Evolutionary conservation across 1,284 basidiomycete genomes (phyloP), one percentile per base, ranked within the genome.

Genomic region (Omphalotus olearius): DNA sequence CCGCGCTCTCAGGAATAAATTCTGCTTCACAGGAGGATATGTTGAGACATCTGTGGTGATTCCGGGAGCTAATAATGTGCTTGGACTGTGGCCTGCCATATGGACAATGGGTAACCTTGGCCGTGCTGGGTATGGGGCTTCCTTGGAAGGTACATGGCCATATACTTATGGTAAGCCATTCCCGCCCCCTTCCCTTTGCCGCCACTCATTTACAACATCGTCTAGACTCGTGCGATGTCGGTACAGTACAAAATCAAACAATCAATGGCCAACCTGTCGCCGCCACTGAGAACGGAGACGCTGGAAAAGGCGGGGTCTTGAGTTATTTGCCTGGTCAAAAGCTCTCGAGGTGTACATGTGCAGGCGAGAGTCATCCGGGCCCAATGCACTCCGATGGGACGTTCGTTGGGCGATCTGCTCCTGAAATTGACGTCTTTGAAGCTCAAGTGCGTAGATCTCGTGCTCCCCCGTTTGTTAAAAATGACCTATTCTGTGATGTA

Each of bases 401-500:
- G 1, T 85, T 71, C 56, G 76, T 80, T 0, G 85, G 82, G 3
- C 65, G 84, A 38, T 68, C 74, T 0, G 79, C 82, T 1, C 82
- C 82, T 0, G 83, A 86, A 60, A 83, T 86, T 55, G 82, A 85
- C 61, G 68, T 83, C 47, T 72, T 84, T 55, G 82, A 83, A 64
- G 81, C 59, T 51, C 57, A 57, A 52, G 56, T 60, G 36, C 18
- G 41, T 39, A 40, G 38, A 28, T 52, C 11, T n/a, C 47, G 56
- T 14, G 33, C 50, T 16, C 38, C 37, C 58, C 18, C 17, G 18
- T 16, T 45, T 6, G 11, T 36, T 25, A 33, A 33, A 33, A 3
- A 33, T 33, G 13, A 26, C 43, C 3, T 41, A 45, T 41, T 10
- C 17, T 42, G 18, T 52, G 25, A n/a, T 42, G 4, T 51, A 72